phyloP scores from a whole-genome alignment of 1,139 yeast species.

The Pichia sp. region DNA sequence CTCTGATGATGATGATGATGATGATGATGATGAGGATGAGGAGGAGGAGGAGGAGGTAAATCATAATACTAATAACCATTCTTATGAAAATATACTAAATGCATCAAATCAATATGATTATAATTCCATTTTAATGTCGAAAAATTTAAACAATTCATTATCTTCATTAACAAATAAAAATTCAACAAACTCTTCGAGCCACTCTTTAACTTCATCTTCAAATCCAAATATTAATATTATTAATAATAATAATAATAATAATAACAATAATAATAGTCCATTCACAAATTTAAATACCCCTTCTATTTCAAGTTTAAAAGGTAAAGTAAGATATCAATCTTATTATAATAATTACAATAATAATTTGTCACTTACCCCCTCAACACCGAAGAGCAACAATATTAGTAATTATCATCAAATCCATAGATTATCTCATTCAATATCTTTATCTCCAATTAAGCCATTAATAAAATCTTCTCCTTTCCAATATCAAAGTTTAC shows the following conservation, averaged over 20 bases:
- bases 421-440: constrained; percentile 12
- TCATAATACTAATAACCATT: not conserved
- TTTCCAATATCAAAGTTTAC: constrained; percentile 26
- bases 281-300: constrained; percentile 16
- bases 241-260: no score
- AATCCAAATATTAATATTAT: no score
- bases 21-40: not conserved
- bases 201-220: constrained; percentile 20
- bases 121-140: constrained; percentile 15
- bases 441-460: constrained; percentile 27
- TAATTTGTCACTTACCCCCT: constrained; percentile 6
- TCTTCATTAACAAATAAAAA: constrained; percentile 2
- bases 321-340: constrained; percentile 29
- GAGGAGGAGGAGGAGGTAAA: no score
- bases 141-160: constrained; percentile 9
- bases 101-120: constrained; percentile 7
- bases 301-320: constrained; percentile 24
- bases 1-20: not conserved
- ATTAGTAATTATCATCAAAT: not conserved
- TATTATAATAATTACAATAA: constrained; percentile 17
- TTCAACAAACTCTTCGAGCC: constrained; percentile 21
- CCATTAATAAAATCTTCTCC: constrained; percentile 17
- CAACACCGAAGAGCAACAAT: constrained; percentile 12
- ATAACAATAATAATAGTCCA: constrained; percentile 16
- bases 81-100: constrained; percentile 5